A percentile compares a stretch with the other conserved stretches of the same genome.
Evolutionary conservation across 441 rosid species (phyloP).

Genomic region (Adansonia rubrostipa): DNA sequence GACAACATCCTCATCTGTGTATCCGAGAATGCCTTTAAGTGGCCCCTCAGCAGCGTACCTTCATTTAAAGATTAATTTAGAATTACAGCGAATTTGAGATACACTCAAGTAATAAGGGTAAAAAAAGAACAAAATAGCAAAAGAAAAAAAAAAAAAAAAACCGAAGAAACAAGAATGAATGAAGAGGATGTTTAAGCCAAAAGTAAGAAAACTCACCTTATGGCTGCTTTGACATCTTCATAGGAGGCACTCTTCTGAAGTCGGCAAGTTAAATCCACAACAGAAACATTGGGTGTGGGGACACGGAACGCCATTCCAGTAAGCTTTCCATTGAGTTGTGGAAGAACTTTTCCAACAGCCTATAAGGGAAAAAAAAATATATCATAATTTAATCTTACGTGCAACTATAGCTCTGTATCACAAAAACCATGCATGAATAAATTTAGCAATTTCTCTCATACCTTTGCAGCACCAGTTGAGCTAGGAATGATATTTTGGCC

Average conservation of each 20-base stretch:
- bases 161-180: not conserved
- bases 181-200: not conserved
- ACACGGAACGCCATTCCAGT: slow-evolving; percentile 99
- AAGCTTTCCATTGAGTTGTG: slow-evolving; percentile 94
- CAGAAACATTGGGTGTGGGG: slow-evolving; percentile 96
- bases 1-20: slow-evolving; percentile 97
- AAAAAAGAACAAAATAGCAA: not conserved
- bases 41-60: slow-evolving; percentile 97
- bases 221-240: slow-evolving; percentile 92
- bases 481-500: slow-evolving; percentile 98
- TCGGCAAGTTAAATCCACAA: slow-evolving; percentile 98
- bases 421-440: not conserved
- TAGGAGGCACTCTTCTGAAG: slow-evolving; percentile 93
- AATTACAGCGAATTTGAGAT: slow-evolving; percentile 9
- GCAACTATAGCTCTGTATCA: not conserved
- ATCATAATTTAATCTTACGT: not conserved
- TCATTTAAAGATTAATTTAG: slow-evolving; percentile 25
- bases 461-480: slow-evolving; percentile 99
- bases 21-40: slow-evolving; percentile 92
- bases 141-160: too few species aligned
- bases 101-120: not conserved
- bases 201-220: slow-evolving; percentile 56
- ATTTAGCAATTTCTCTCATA: slow-evolving; percentile 31
- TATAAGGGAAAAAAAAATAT: slow-evolving; percentile 34
- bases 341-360: slow-evolving; percentile 99